Percentiles rank a stretch among this genome's conserved stretches.
These are phyloP conservation scores for Penstemon eatonii DNA, from an alignment of 257 asterid species.

Conservation along the genomic window DNA sequence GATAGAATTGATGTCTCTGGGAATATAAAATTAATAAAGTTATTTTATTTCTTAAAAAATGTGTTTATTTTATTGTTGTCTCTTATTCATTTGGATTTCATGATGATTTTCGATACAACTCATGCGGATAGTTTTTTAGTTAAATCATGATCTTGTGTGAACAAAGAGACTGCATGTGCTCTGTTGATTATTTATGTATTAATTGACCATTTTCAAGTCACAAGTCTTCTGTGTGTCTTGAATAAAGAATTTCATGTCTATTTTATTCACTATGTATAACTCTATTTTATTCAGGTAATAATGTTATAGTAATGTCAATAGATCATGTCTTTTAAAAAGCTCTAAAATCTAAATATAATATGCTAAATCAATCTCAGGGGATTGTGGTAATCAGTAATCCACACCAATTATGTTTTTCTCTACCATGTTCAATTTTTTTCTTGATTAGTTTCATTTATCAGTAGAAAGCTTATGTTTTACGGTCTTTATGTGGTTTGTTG, in stretches of 20 bases:
- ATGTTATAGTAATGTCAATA: background rate
- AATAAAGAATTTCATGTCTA: background rate
- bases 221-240: background rate
- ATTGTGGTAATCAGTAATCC: background rate
- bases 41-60: background rate
- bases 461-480: too few relatives aligned
- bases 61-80: conserved; percentile 8
- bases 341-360: background rate
- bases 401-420: background rate
- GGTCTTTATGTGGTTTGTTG: background rate
- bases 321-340: background rate
- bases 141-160: background rate
- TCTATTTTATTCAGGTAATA: background rate
- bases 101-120: background rate
- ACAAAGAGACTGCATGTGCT: background rate
- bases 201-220: background rate
- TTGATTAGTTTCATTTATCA: background rate
- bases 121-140: background rate
- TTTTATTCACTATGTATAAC: background rate
- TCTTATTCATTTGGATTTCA: conserved; percentile 3
- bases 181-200: background rate
- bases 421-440: background rate
- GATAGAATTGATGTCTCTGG: background rate
- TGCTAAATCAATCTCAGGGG: background rate
- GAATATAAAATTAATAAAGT: background rate